Evolutionary conservation across 2,329 filamentous ascomycete species (phyloP), one percentile per base, ranked within the genome.

Genomic region (Xylariaceae sp.): DNA sequence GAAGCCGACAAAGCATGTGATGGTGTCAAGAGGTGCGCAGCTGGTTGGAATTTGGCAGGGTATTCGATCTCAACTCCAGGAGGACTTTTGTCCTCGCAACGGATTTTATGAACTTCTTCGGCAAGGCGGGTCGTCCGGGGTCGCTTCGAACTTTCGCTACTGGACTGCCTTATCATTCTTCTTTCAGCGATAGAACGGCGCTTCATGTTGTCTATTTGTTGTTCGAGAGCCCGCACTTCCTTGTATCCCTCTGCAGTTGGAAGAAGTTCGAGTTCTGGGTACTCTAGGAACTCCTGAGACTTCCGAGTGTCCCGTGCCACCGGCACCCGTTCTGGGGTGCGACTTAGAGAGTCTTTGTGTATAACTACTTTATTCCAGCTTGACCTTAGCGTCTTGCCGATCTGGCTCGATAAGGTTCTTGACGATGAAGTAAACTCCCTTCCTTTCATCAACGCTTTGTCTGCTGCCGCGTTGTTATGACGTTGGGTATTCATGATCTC

Each of bases 261-360:
- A 32, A 70, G 61, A 29, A 72, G 63, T 47, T 73, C 69, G 6
- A 73, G 66, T 42, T 72, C 70, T 0, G 70, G 70, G n/a, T 72
- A 72, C 40, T 72, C 70, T 6, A 71, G 37, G 50, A 50, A 63
- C 29, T 13, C 59, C 50, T 15, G 56, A 47, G 11, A 39, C 24
- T 27, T 53, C n/a, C 21, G 52, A 6, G 39, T 42, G 15, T 35
- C 29, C 29, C 23, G 59, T 20, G 44, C 24, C 20, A 48, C 33
- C 8, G 44, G 39, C 13, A 43, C 51, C 24, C 45, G 18, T 6
- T 44, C 40, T 8, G 44, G 27, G 33, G 53, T 42, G 24, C 43
- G 48, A 16, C 47, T 45, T 37, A 55, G 21, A 24, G 50, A 46
- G 1, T 43, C 48, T 23, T 49, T 59, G 9, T 53, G 42, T 7